Evolutionary conservation across 306 rosid genomes (phyloP), one percentile per base, ranked within the genome.

Genomic region (Psophocarpus tetragonolobus): DNA sequence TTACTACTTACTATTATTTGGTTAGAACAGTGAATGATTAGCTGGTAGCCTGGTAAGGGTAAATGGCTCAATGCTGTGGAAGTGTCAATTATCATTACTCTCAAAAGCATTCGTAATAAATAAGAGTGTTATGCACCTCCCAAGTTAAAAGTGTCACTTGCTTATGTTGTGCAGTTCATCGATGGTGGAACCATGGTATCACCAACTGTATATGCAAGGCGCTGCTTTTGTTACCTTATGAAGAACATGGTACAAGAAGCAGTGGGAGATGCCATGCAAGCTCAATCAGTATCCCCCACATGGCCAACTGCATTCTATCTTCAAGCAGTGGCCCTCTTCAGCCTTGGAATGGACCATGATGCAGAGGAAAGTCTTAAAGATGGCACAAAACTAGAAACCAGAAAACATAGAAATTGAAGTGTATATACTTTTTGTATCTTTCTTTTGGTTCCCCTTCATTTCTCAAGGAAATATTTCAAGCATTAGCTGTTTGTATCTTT

Each of bases 251-350:
- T 89, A 27, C 96, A 91, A 86, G 97, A 87, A 87, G 97, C 96
- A 78, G 90, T 93, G 23, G 97, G 94, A 76, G 97, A 93, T 75
- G 97, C 96, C 1, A 93, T 93, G 97, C 94, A 93, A 82, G 97
- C 94, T 62, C 94, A 90, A 62, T 91, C 90, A 9, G 69, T 90
- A 41, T 82, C 91, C 8, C 94, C 96, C 0, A 90, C 89, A 8
- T 91, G 97, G 97, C 84, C 96, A 4, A 89, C 87, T 36, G 94
- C 89, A 26, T 85, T 93, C 83, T 93, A 93, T 88, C 97, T 93
- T 84, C 97, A 93, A 84, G 96, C 94, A 17, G 91, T 92, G 26
- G 88, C 97, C 35, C 89, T 93, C 60, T 89, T 86, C 87, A 86
- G 85, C 87, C 96, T 93, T 44, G 97, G 97, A 44, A 93, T 93